A percentile compares a stretch with the other conserved stretches of the same genome.
These are phyloP conservation scores for Trametes cinnabarina DNA, from an alignment of 768 basidiomycete species.

Conservation along the genomic window DNA sequence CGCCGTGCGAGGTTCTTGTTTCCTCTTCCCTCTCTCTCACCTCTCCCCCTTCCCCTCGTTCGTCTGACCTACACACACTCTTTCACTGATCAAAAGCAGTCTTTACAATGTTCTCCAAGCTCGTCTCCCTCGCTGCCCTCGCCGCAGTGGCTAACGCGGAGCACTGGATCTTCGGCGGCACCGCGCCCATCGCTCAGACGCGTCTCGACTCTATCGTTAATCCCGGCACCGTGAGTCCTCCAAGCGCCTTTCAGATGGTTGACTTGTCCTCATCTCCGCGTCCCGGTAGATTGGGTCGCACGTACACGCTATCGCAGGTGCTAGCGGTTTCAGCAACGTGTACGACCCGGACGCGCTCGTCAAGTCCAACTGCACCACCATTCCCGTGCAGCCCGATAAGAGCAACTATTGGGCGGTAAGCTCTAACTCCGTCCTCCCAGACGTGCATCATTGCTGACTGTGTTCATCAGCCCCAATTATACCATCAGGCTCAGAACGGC, in stretches of 20 bases:
- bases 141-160: constrained; percentile 11
- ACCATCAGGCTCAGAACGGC: constrained; percentile 21
- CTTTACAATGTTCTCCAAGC: constrained; percentile 15
- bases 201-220: constrained; percentile 18
- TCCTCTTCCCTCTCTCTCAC: not conserved
- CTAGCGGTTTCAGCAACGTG: constrained; percentile 12
- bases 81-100: not conserved
- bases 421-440: not conserved
- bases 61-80: constrained; percentile 10
- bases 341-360: constrained; percentile 12
- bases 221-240: constrained; percentile 6
- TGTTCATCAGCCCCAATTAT: constrained; percentile 18
- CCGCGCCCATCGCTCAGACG: constrained; percentile 8
- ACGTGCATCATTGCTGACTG: not conserved
- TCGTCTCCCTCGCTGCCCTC: constrained; percentile 15
- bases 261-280: too few species aligned
- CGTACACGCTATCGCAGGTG: constrained; percentile 19
- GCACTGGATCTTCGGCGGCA: constrained; percentile 23
- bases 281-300: constrained; percentile 12
- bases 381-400: constrained; percentile 24
- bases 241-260: not conserved
- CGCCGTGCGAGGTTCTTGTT: constrained; percentile 1
- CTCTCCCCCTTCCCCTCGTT: constrained; percentile 3
- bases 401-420: constrained; percentile 28
- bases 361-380: constrained; percentile 19